Conservation (phyloP, 352 stramenopile genomes). For the Phytophthora syringae region DNA sequence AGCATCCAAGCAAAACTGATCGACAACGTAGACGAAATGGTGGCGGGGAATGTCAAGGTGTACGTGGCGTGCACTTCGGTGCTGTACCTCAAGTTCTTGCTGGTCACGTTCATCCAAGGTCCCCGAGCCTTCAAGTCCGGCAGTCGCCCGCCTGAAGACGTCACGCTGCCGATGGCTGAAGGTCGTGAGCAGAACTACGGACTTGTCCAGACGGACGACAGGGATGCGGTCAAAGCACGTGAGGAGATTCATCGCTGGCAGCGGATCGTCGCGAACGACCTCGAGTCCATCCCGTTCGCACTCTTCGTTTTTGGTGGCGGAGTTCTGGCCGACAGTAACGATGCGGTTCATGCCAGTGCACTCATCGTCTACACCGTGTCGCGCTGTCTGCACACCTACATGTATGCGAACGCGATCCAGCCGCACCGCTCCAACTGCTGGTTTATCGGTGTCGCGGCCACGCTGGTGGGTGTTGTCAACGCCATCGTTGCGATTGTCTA, state of each 20-base stretch:
- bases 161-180: slow-evolving; percentile 30
- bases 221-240: slow-evolving; percentile 31
- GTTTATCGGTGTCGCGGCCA: slow-evolving; percentile 36
- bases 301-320: slow-evolving; percentile 34
- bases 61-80: slow-evolving; percentile 45
- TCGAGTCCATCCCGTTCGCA: slow-evolving; percentile 51
- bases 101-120: slow-evolving; percentile 41
- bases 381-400: slow-evolving; percentile 48
- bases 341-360: slow-evolving; percentile 37
- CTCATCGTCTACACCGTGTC: slow-evolving; percentile 41
- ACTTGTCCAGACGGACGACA: slow-evolving; percentile 33
- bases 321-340: slow-evolving; percentile 36
- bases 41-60: slow-evolving; percentile 31
- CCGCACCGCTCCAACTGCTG: slow-evolving; percentile 48
- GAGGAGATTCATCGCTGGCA: slow-evolving; percentile 37
- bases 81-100: slow-evolving; percentile 54
- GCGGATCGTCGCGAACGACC: slow-evolving; percentile 50
- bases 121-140: slow-evolving; percentile 43
- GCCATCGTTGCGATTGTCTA: slow-evolving; percentile 32
- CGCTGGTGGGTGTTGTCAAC: slow-evolving; percentile 39
- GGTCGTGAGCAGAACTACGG: slow-evolving; percentile 44
- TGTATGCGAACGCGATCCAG: slow-evolving; percentile 56
- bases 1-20: slow-evolving; percentile 2
- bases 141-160: slow-evolving; percentile 49
- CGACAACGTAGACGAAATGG: slow-evolving; percentile 21